phyloP scores from a whole-genome alignment of 2,329 filamentous ascomycete genomes.

The Colletotrichum tofieldiae region DNA sequence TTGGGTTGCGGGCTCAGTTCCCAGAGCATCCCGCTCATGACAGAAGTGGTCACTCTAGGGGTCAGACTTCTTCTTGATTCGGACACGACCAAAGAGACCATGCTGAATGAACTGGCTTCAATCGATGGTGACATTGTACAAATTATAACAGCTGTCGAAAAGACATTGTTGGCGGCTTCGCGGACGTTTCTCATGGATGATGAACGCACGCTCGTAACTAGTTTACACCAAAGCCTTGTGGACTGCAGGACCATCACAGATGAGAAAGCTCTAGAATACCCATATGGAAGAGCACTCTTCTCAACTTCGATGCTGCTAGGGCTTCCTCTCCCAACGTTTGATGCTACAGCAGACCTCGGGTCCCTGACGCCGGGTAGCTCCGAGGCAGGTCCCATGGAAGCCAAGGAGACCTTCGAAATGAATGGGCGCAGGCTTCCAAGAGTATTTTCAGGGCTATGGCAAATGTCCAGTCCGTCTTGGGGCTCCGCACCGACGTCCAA shows the following conservation, averaged over 20 bases:
- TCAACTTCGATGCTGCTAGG: conserved; percentile 23
- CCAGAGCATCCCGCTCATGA: conserved; percentile 44
- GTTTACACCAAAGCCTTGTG: conserved; percentile 5
- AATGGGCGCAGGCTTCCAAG: conserved; percentile 47
- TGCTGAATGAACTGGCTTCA: conserved; percentile 33
- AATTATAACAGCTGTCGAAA: conserved; percentile 54
- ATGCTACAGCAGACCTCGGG: neutral
- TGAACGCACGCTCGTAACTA: conserved; percentile 27
- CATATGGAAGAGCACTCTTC: conserved; percentile 20
- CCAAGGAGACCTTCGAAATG: conserved; percentile 46
- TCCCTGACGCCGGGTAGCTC: too few species aligned
- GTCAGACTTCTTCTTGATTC: conserved; percentile 11
- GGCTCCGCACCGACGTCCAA: conserved; percentile 46
- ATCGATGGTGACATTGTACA: conserved; percentile 54
- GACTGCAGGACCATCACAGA: neutral
- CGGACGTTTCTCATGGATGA: conserved; percentile 44
- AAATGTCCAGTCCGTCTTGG: conserved; percentile 53
- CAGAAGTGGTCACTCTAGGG: conserved; percentile 35
- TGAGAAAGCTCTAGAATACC: conserved; percentile 14
- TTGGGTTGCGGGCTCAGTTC: conserved; percentile 46
- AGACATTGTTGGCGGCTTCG: conserved; percentile 46
- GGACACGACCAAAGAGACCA: neutral
- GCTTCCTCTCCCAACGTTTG: neutral
- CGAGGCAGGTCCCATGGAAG: neutral
- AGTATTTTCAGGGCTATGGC: conserved; percentile 53